Evolutionary conservation across 257 asterid species (phyloP), one percentile per base, ranked within the genome.

Genomic region (Primulina eburnea): DNA sequence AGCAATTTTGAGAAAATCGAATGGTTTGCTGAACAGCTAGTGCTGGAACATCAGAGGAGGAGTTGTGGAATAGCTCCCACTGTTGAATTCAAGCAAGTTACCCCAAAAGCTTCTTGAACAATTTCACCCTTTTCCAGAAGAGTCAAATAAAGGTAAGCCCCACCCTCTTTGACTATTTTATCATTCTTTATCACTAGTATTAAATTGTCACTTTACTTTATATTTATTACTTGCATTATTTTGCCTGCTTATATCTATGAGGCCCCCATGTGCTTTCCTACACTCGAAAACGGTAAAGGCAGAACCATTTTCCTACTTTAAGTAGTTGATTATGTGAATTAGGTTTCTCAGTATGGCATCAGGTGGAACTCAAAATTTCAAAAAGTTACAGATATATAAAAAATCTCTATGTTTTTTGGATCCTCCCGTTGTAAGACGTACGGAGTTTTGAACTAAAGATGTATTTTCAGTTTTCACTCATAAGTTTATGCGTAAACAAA

Each of bases 11-110:
- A 90, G 86, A 92, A 87, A 75, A 89, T 92, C 40, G 97, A 92
- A 60, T 85, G 95, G 93, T 87, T 92, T 64, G 96, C 98, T 6
- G 93, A 86, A 72, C 95, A 92, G 73, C 96, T 95, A 17, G 90
- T 92, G 75, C 81, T 80, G 17, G 99, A 95, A 83, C 99, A 95
- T 75, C 94, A 87, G 90, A 81, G 91, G 83, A 87, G 98, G 89
- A 85, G 95, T 79, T 90, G 87, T 76, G 75, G 97, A 56, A 90
- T 90, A 69, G 97, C 95, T 78, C 97, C 98, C 69, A 88, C 98
- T 68, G 97, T 92, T 78, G 92, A 88, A 20, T 84, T 92, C 81
- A 92, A 92, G 77, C 93, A 92, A 76, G 76, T 88, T 29, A 40
- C 79, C 37, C 70, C 84, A 38, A 86, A 79, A 75, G 33, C 78